Percentiles rank a stretch among this genome's conserved stretches.
These are phyloP conservation scores for Mortierella sp. DNA, from an alignment of 371 early-diverging fungal species.

Conservation along the genomic window DNA sequence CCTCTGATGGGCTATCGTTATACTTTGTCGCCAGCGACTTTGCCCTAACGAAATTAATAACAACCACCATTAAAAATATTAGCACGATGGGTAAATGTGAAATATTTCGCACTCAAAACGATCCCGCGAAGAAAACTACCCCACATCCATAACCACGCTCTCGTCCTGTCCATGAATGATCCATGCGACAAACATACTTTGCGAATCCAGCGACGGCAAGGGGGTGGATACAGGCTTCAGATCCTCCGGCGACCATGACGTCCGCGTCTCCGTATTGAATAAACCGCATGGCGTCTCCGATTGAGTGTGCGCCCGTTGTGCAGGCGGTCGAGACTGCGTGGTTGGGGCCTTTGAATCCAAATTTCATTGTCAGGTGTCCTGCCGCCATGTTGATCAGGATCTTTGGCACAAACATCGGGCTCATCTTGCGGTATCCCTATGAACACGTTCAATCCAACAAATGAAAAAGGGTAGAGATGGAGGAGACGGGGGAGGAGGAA, in stretches of 20 bases:
- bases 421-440: slow-evolving; percentile 83
- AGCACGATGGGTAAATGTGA: neutral
- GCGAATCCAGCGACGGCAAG: slow-evolving; percentile 93
- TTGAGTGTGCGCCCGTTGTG: slow-evolving; percentile 94
- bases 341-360: slow-evolving; percentile 92
- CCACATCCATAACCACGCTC: too few relatives aligned
- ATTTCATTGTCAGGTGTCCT: slow-evolving; percentile 91
- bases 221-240: slow-evolving; percentile 90
- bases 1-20: slow-evolving; percentile 80
- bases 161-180: too few relatives aligned
- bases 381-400: slow-evolving; percentile 96
- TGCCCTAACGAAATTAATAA: slow-evolving; percentile 63
- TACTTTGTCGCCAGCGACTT: slow-evolving; percentile 85
- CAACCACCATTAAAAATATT: neutral
- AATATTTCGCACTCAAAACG: neutral
- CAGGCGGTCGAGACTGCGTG: slow-evolving; percentile 95
- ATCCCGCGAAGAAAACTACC: too few relatives aligned
- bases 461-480: neutral
- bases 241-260: slow-evolving; percentile 97
- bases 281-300: slow-evolving; percentile 94
- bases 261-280: slow-evolving; percentile 94
- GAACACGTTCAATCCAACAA: neutral
- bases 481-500: too few relatives aligned
- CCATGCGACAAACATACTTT: slow-evolving; percentile 58
- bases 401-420: slow-evolving; percentile 93